These are phyloP conservation scores for Crithidia mellificae DNA, from an alignment of 208 protist species.

Conservation along the genomic window DNA sequence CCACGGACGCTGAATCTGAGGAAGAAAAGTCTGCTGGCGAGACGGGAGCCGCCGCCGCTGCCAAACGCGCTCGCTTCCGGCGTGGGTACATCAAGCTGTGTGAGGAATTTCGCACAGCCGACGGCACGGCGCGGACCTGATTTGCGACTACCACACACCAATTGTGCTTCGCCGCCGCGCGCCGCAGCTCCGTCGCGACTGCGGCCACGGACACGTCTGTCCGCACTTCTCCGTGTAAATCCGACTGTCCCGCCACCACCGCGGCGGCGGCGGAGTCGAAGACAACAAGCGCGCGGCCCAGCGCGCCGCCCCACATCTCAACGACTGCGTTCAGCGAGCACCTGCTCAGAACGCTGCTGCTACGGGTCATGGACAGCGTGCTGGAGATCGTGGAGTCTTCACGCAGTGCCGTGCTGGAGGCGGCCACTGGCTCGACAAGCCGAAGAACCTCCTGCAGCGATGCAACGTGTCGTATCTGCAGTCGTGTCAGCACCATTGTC, in stretches of 20 bases:
- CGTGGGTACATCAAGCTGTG: not conserved
- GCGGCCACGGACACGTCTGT: slow-evolving; percentile 20
- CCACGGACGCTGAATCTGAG: not conserved
- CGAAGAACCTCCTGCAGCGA: slow-evolving; percentile 39
- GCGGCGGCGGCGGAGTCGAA: slow-evolving; percentile 73
- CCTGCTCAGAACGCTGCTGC: too few species aligned
- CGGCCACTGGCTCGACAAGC: slow-evolving; percentile 37
- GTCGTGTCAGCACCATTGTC: slow-evolving; percentile 37
- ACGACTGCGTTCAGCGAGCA: slow-evolving; percentile 31
- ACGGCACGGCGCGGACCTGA: slow-evolving; percentile 50
- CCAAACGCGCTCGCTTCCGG: slow-evolving; percentile 20
- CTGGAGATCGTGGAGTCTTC: too few species aligned
- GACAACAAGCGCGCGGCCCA: slow-evolving; percentile 45
- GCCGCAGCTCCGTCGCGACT: slow-evolving; percentile 39
- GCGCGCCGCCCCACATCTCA: slow-evolving; percentile 20
- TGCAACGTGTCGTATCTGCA: slow-evolving; percentile 50
- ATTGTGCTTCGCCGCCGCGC: slow-evolving; percentile 36
- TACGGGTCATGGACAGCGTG: too few species aligned
- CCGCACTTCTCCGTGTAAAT: slow-evolving; percentile 7
- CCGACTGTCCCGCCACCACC: slow-evolving; percentile 20
- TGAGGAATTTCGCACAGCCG: not conserved
- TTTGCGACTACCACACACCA: slow-evolving; percentile 65
- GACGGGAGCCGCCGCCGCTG: not conserved
- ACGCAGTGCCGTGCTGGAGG: too few species aligned
- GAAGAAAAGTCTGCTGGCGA: not conserved